Base-by-base conservation (phyloP, 345 rosid genomes). In the Carallia pectinifolia region DNA sequence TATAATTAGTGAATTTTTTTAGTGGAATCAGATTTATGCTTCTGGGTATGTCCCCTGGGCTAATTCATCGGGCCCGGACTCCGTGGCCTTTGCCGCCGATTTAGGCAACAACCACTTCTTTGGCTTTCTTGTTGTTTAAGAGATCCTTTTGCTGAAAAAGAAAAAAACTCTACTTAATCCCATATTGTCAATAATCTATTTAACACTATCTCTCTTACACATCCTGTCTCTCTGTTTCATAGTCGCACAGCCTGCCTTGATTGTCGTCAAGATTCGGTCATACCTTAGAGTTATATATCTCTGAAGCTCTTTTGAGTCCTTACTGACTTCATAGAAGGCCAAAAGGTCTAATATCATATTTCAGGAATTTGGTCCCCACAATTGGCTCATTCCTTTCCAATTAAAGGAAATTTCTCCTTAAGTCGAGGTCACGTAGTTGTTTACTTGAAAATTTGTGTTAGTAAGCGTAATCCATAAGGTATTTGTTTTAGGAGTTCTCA, bases 301-400 rank as follows among this genome's bases (percentile, higher is more conserved):
- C 73, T 54, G 47, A 34, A 74, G 65, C 37, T 79, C 71, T 77
- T 75, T 76, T 80, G 78, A 78, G 84, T 85, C 86, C 78, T 78
- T 70, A 77, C 68, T 80, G 75, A 78, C 81, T 79, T 74, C 72
- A 23, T 78, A 76, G 75, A 69, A 68, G 64, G 80, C 66, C 70
- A 75, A 76, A 81, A 77, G 79, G 83, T 84, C 84, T 74, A 66
- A 79, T 74, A 61, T 44, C 48, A 33, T 4, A 33, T 9, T 77
- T 77, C 66, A 65, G 80, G 58, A 77, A 73, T 70, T 72, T 64
- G 93, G 90, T 83, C 93, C 93, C 91, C 90, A 86, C 85, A 68
- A 67, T 76, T 76, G 85, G 80, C 76, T 74, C 70, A 60, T 74
- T 73, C 31, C 59, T 77, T 85, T 77, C 88, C 73, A 65, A 60